phyloP scores from a whole-genome alignment of 176 grass and related monocot genomes.

The Rhipidocladum racemiflorum region DNA sequence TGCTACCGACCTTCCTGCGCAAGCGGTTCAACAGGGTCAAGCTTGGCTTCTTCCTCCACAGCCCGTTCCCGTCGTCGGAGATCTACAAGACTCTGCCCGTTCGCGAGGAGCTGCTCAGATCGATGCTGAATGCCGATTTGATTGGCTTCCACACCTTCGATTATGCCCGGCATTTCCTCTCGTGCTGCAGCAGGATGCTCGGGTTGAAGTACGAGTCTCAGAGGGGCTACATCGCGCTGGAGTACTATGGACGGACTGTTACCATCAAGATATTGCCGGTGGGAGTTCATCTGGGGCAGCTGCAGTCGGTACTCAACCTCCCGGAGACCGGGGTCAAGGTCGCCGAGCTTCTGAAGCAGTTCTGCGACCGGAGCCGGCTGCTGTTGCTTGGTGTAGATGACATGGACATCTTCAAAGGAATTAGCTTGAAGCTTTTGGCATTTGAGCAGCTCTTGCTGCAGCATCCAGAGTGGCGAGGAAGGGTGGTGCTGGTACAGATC shows the following conservation, averaged over 20 bases:
- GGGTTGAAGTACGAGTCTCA: conserved; percentile 83
- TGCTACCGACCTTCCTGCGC: conserved; percentile 77
- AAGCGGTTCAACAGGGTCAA: conserved; percentile 82
- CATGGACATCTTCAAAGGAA: conserved; percentile 96
- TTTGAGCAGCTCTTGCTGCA: conserved; percentile 84
- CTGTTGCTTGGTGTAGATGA: conserved; percentile 88
- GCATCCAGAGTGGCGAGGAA: conserved; percentile 68
- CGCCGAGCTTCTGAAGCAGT: conserved; percentile 68
- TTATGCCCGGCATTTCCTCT: conserved; percentile 88
- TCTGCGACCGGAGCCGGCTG: conserved; percentile 36
- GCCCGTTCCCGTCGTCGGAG: conserved; percentile 82
- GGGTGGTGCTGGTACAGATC: conserved; percentile 85
- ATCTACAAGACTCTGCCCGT: conserved; percentile 87
- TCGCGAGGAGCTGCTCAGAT: conserved; percentile 73
- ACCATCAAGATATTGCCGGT: conserved; percentile 91
- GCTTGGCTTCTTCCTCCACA: conserved; percentile 89
- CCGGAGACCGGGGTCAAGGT: conserved; percentile 67
- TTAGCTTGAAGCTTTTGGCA: conserved; percentile 88
- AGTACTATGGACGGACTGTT: conserved; percentile 88
- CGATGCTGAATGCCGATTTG: conserved; percentile 76
- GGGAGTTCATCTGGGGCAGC: conserved; percentile 80
- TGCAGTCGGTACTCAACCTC: conserved; percentile 57
- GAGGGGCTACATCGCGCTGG: conserved; percentile 79
- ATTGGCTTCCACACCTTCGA: conserved; percentile 96
- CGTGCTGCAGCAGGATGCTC: conserved; percentile 88